phyloP scores from a whole-genome alignment of 2,329 filamentous ascomycete species.

The Orbilia ellipsospora region DNA sequence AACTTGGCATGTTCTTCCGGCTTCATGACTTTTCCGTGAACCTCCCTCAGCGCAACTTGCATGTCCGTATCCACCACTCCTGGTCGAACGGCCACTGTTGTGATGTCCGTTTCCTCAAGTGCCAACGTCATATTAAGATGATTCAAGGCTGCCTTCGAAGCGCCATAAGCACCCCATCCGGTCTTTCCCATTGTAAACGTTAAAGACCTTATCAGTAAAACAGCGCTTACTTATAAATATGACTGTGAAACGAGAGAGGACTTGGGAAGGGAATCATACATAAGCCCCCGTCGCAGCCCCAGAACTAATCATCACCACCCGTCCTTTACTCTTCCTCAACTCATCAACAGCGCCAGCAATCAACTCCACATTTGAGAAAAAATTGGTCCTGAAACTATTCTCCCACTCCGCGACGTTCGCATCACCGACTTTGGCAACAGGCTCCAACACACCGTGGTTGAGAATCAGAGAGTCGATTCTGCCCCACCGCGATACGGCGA shows the following conservation, averaged over 20 bases:
- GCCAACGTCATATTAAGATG: conserved; percentile 79
- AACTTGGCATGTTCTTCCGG: conserved; percentile 72
- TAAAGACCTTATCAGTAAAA: neutral
- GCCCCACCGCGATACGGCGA: conserved; percentile 69
- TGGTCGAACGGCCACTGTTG: conserved; percentile 72
- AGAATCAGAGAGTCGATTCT: conserved; percentile 82
- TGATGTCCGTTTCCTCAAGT: conserved; percentile 81
- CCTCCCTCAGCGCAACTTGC: conserved; percentile 82
- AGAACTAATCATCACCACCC: conserved; percentile 81
- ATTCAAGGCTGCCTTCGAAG: conserved; percentile 84
- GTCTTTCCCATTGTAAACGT: conserved; percentile 31
- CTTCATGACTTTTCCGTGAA: conserved; percentile 73
- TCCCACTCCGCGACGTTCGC: conserved; percentile 77
- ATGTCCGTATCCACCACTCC: conserved; percentile 83
- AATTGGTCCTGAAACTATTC: conserved; percentile 80
- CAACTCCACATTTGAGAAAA: conserved; percentile 83
- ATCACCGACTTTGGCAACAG: conserved; percentile 76
- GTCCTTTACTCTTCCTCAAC: conserved; percentile 74
- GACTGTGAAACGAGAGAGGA: neutral
- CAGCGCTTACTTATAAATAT: neutral
- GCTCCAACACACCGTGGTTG: conserved; percentile 86
- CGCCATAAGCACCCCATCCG: conserved; percentile 82
- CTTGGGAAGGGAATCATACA: conserved; percentile 60
- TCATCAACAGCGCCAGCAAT: conserved; percentile 78
- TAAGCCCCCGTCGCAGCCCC: conserved; percentile 77